phyloP scores from a whole-genome alignment of 768 basidiomycete genomes.

The Tulasnella sp. region DNA sequence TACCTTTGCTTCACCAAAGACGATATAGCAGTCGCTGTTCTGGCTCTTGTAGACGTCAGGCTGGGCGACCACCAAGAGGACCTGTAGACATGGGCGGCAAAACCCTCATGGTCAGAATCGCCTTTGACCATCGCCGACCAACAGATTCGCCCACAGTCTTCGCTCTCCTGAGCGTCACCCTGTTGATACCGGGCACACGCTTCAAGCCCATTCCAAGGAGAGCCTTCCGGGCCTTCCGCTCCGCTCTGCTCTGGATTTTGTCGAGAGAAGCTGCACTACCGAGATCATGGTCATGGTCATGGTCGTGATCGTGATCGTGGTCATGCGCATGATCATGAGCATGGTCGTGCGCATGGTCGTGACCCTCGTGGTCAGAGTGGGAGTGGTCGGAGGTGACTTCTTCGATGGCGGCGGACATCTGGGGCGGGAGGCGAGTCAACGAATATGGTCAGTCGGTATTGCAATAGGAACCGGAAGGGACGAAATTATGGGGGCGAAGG shows the following conservation, averaged over 20 bases:
- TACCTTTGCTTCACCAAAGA: slow-evolving; percentile 96
- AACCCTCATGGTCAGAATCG: background rate
- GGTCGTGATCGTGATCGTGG: slow-evolving; percentile 45
- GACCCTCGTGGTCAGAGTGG: slow-evolving; percentile 47
- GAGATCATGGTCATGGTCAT: slow-evolving; percentile 62
- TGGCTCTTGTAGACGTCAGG: slow-evolving; percentile 98
- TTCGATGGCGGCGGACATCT: slow-evolving; percentile 61
- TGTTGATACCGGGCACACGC: slow-evolving; percentile 86
- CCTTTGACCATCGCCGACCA: too few species aligned
- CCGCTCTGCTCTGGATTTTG: slow-evolving; percentile 90
- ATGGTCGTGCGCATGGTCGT: slow-evolving; percentile 50
- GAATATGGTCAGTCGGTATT: slow-evolving; percentile 1
- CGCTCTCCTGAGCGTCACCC: slow-evolving; percentile 90
- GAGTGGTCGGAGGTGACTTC: slow-evolving; percentile 71
- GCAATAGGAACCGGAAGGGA: background rate
- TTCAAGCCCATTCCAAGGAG: slow-evolving; percentile 88
- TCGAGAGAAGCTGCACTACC: slow-evolving; percentile 81
- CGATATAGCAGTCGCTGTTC: slow-evolving; percentile 97
- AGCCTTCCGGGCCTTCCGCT: slow-evolving; percentile 94
- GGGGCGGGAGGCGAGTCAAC: background rate
- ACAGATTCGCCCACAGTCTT: slow-evolving; percentile 78
- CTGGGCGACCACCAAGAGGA: slow-evolving; percentile 85
- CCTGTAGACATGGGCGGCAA: slow-evolving; percentile 39
- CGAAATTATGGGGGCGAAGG: background rate
- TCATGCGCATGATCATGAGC: slow-evolving; percentile 73